Evolutionary conservation across 2,329 filamentous ascomycete species (phyloP).

Genomic region (Thielaviopsis ethacetica): DNA sequence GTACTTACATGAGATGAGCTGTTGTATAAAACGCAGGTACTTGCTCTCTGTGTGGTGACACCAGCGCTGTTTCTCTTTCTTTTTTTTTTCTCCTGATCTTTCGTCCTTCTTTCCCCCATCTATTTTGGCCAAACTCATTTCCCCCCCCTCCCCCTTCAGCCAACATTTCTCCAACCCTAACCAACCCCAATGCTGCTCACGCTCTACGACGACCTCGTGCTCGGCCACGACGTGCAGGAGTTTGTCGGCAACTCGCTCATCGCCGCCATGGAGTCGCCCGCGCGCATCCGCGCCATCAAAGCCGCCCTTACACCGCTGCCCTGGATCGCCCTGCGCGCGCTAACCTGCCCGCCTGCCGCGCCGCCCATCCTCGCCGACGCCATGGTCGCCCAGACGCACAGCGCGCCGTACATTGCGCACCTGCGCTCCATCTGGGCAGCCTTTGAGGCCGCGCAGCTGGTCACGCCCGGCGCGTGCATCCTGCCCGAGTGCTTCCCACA

Average conservation of each 20-base stretch:
- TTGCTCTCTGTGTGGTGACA: neutral
- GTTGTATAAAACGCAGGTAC: neutral
- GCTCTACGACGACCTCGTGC: constrained; percentile 6
- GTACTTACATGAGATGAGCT: too few relatives aligned
- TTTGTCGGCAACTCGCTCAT: constrained; percentile 5
- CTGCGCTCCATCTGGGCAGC: constrained; percentile 12
- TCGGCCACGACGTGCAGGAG: constrained; percentile 2
- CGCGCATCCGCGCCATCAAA: constrained; percentile 5
- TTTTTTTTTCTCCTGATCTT: neutral
- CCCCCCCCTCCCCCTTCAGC: too few relatives aligned
- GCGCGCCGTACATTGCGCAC: constrained; percentile 13
- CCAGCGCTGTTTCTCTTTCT: neutral
- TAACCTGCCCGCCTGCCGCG: constrained; percentile 1
- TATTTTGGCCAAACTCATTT: neutral
- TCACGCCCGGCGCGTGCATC: constrained; percentile 12
- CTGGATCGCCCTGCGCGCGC: neutral
- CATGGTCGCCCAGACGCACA: constrained; percentile 12
- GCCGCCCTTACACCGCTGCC: constrained; percentile 1
- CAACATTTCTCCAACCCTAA: neutral
- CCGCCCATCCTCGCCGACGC: constrained; percentile 4
- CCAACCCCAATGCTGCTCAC: neutral
- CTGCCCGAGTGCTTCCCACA: constrained; percentile 16
- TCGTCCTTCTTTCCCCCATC: neutral
- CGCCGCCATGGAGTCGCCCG: constrained; percentile 6
- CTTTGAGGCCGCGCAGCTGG: constrained; percentile 11